Evolutionary conservation across 495 filamentous ascomycete genomes (phyloP).

Genomic region (Hypoxylon perforatum): DNA sequence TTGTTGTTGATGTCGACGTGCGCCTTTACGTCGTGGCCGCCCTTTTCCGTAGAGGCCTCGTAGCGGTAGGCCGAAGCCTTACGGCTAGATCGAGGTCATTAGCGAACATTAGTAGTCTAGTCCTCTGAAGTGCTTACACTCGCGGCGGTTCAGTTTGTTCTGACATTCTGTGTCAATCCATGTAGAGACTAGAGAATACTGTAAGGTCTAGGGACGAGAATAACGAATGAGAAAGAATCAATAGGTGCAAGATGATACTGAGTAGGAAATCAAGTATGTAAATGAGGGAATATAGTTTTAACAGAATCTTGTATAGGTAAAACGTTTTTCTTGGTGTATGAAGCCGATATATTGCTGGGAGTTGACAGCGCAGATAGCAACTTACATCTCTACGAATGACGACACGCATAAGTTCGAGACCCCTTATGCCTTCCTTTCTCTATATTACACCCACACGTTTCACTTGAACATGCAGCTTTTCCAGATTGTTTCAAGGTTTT

Average conservation of each 20-base stretch:
- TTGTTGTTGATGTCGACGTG: slow-evolving; percentile 64
- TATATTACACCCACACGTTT: neutral
- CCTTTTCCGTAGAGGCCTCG: slow-evolving; percentile 35
- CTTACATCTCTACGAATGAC: neutral
- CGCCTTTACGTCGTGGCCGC: slow-evolving; percentile 37
- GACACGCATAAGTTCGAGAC: neutral
- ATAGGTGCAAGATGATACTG: too few species aligned
- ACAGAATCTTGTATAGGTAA: too few species aligned
- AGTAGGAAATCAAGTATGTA: too few species aligned
- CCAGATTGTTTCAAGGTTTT: too few species aligned
- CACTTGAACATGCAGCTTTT: too few species aligned
- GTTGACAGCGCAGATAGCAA: too few species aligned
- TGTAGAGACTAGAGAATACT: too few species aligned
- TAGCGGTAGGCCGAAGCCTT: slow-evolving; percentile 30
- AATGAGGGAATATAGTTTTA: too few species aligned
- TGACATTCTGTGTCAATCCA: slow-evolving; percentile 2
- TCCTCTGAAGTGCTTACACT: neutral
- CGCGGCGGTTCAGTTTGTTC: neutral
- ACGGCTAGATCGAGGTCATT: slow-evolving; percentile 6
- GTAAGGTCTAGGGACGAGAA: too few species aligned
- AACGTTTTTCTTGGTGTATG: too few species aligned
- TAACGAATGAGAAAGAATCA: too few species aligned
- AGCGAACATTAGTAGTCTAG: neutral
- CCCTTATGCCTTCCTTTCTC: neutral
- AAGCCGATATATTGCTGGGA: too few species aligned